Base-by-base conservation (phyloP, 331 rosid genomes). In the Quercus tomentella region DNA sequence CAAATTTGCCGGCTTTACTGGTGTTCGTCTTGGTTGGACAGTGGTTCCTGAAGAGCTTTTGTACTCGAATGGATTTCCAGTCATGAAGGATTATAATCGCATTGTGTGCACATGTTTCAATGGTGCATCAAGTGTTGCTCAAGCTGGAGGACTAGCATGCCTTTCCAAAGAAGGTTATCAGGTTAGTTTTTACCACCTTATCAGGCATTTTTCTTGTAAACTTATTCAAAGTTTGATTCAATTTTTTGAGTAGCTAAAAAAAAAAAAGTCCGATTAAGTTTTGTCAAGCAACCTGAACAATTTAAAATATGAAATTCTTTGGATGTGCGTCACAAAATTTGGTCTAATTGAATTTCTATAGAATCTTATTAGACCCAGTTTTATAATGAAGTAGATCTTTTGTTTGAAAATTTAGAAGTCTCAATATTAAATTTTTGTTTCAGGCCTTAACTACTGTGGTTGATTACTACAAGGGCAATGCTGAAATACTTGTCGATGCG, bases 1-100 rank as follows among this genome's bases (percentile, higher is more conserved):
- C 23, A 94, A 94, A 83, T 91, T 92, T 72, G 92, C 98, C 0
- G 97, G 98, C 15, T 92, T 94, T 89, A 92, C 98, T 1, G 98
- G 97, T 5, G 92, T 92, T 54, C 91, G 97, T n/a, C 98, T 94
- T 56, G 97, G 97, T 33, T 94, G 94, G 97, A 94, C 97, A 6
- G 92, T 92, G 76, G 93, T 94, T 43, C 98, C 97, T 3, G 90
- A 91, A 69, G 96, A 92, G 82, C 82, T 92, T 25, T 56, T 69
- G 30, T 92, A 88, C 62, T 83, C 96, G 18, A 89, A 94, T 30
- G 97, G 97, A 43, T 90, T 87, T 84, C 98, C 97, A 12, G 84
- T 94, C 73, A 82, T 89, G 66, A 86, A 86, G 21, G 97, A 94
- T 85, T 94, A 82, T 76, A 85, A 94, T 79, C 93, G 97, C 51